Evolutionary conservation across 495 filamentous ascomycete species (phyloP), one percentile per base, ranked within the genome.

Genomic region (Pyrenula massariospora): DNA sequence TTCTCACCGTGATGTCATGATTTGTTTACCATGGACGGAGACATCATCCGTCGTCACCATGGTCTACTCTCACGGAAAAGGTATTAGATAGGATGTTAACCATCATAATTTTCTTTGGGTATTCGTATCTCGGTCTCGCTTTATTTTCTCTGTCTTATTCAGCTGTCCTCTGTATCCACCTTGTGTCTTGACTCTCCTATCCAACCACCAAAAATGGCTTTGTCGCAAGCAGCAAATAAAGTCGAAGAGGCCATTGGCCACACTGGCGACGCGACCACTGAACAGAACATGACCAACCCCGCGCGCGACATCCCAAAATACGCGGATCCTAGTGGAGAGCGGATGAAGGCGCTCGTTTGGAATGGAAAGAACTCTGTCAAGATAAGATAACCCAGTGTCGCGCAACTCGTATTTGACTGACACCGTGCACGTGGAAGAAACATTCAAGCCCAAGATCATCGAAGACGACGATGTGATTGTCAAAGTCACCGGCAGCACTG

Each of bases 401-500:
- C 15, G 55, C n/a, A 53, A 20, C 15, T 19, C 8, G 2, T 50
- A 12, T 23, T 47, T n/a, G 57, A 24, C 53, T 10, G 50, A 52
- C 20, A 62, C 55, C 5, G 5, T 15, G 31, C 55, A 60, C 56
- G 48, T 68, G 75, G 80, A 83, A 55, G 76, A 88, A 25, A 78
- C 78, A n/a, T 73, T 81, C 0, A 86, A 84, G 60, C 88, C 90
- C 1, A 77, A 70, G 54, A 77, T 94, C 57, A 68, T 88, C 48
- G 87, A 95, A 59, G 74, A 80, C 31, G 69, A 72, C 25, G 91
- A 96, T 65, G 89, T 90, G 12, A 88, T 96, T 59, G 72, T 94
- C 52, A 89, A 83, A 58, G 81, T 96, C 22, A 95, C 91, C 0
- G 89, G 89, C 0, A 84, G 77, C 57, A 95, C 89, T 0, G 83